phyloP scores from a whole-genome alignment of 495 filamentous ascomycete genomes.

The Saxispiralis lemnorum region DNA sequence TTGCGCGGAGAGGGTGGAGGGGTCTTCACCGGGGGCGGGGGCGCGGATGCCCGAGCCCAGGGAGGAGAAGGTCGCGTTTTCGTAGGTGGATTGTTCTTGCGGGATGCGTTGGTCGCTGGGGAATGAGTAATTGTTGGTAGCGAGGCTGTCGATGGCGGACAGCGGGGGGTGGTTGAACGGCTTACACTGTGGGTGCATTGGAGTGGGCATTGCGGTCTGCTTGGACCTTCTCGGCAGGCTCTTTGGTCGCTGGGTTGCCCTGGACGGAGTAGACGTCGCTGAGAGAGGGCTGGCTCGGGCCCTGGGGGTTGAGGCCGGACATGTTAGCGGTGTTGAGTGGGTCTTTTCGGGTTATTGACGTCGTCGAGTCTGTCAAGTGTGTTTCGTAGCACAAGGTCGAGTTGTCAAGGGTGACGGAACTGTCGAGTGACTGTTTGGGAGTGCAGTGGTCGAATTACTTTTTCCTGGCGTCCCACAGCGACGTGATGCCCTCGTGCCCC shows the following conservation, averaged over 20 bases:
- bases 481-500: too few relatives aligned
- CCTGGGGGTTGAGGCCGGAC: slow-evolving; percentile 12
- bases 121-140: background rate
- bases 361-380: too few relatives aligned
- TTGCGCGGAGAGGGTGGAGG: slow-evolving; percentile 17
- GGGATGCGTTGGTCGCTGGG: slow-evolving; percentile 21
- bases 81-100: slow-evolving; percentile 11
- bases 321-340: slow-evolving; percentile 4
- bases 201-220: slow-evolving; percentile 14
- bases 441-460: too few relatives aligned
- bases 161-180: background rate
- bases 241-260: slow-evolving; percentile 24
- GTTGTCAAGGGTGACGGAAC: too few relatives aligned
- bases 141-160: background rate
- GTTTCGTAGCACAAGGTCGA: too few relatives aligned
- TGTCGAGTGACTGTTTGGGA: too few relatives aligned
- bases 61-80: slow-evolving; percentile 11
- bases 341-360: too few relatives aligned
- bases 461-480: too few relatives aligned
- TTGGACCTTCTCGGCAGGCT: slow-evolving; percentile 16
- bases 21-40: slow-evolving; percentile 20
- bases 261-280: slow-evolving; percentile 22
- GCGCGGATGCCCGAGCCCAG: slow-evolving; percentile 23
- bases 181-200: background rate
- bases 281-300: slow-evolving; percentile 22